These are phyloP conservation scores for Dactylellina parvicollis DNA, from an alignment of 2,329 filamentous ascomycete genomes.

Conservation along the genomic window DNA sequence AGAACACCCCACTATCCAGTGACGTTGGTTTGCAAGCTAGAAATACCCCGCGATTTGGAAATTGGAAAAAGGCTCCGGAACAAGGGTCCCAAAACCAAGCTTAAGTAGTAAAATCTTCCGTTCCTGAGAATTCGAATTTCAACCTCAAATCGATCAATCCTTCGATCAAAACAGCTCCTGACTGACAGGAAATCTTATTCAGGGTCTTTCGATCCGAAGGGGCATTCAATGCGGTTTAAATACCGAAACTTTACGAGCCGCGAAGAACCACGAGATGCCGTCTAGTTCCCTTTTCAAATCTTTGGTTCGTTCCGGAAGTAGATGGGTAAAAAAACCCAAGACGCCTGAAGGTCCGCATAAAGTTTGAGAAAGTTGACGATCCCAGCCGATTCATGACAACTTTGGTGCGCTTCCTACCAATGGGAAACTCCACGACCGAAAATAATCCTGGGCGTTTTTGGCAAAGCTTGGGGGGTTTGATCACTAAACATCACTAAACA, in stretches of 20 bases:
- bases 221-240: constrained; percentile 20
- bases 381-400: background rate
- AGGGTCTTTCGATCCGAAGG: constrained; percentile 15
- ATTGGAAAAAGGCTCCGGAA: background rate
- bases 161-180: background rate
- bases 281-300: too few species aligned
- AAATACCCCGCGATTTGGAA: constrained; percentile 14
- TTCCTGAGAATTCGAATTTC: background rate
- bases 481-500: constrained; percentile 50
- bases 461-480: constrained; percentile 5
- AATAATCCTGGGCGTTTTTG: background rate
- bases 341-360: background rate
- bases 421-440: background rate
- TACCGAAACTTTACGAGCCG: background rate
- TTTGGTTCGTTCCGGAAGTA: constrained; percentile 1
- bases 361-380: background rate
- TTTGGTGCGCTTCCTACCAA: background rate
- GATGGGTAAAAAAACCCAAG: background rate
- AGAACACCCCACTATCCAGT: constrained; percentile 2
- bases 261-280: too few species aligned
- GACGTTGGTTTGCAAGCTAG: background rate
- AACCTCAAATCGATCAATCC: background rate
- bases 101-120: too few species aligned
- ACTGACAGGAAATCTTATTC: background rate
- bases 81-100: background rate